Percentiles rank a stretch among this genome's conserved stretches.
Conservation (phyloP, 2,329 filamentous ascomycete species). For the Scedosporium apiospermum region DNA sequence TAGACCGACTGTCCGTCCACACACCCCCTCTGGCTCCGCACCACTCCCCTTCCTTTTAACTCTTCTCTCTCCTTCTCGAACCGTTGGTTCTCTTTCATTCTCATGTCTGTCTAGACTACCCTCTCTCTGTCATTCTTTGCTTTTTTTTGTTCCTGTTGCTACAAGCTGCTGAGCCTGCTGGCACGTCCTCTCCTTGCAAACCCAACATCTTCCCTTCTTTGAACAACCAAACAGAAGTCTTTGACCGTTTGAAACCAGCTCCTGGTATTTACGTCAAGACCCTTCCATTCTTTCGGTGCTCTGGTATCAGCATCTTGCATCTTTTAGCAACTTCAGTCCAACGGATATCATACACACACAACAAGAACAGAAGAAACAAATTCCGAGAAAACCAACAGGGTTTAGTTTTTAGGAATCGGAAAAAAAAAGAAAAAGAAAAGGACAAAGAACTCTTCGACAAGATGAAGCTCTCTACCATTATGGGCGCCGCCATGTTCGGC, state of each 20-base stretch:
- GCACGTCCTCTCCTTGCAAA: constrained; percentile 2
- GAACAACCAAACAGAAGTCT: not conserved
- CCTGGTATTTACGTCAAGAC: not conserved
- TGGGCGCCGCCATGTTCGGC: constrained; percentile 28
- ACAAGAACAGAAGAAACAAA: not conserved
- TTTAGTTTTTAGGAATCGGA: not conserved
- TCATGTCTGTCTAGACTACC: not conserved
- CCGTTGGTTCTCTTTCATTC: not conserved
- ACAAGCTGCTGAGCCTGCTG: constrained; percentile 1
- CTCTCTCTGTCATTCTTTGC: not conserved
- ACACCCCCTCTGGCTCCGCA: not conserved
- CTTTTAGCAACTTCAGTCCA: not conserved
- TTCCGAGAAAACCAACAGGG: not conserved
- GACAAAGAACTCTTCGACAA: not conserved
- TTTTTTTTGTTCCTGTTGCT: not conserved
- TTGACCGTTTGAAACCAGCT: not conserved
- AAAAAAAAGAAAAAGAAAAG: not conserved
- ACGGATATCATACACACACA: not conserved
- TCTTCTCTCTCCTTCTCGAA: not conserved
- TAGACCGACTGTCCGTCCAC: not conserved
- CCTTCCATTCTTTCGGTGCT: not conserved
- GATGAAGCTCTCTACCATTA: constrained; percentile 5
- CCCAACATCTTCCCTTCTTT: not conserved
- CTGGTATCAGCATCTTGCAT: constrained; percentile 4
- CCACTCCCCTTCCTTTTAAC: not conserved